These are phyloP conservation scores for Clitoria ternatea DNA, from an alignment of 306 rosid genomes.

Conservation along the genomic window DNA sequence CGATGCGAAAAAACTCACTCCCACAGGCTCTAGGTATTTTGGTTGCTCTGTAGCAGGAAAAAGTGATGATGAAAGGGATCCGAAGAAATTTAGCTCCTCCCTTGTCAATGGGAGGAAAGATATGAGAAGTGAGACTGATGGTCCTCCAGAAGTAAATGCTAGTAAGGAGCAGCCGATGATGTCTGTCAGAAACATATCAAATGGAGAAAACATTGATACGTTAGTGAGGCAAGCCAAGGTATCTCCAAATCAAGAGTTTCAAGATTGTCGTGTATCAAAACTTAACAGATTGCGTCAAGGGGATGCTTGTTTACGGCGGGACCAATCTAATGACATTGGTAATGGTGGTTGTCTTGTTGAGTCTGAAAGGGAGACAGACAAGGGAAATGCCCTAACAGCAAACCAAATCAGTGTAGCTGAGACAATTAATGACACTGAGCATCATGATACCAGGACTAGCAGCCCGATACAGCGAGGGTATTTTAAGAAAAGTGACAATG, in stretches of 20 bases:
- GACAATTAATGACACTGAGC: slow-evolving; percentile 37
- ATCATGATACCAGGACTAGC: slow-evolving; percentile 34
- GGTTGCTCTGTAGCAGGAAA: slow-evolving; percentile 34
- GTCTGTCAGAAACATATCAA: slow-evolving; percentile 33
- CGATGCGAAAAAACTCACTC: slow-evolving; percentile 36
- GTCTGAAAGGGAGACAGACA: slow-evolving; percentile 42
- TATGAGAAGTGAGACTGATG: slow-evolving; percentile 36
- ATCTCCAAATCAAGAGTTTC: slow-evolving; percentile 38
- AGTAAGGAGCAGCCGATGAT: slow-evolving; percentile 25
- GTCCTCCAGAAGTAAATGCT: slow-evolving; percentile 28
- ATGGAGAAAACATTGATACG: slow-evolving; percentile 39
- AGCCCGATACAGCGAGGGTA: slow-evolving; percentile 32
- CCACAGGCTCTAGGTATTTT: slow-evolving; percentile 32
- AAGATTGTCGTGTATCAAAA: slow-evolving; percentile 34
- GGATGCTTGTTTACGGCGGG: slow-evolving; percentile 40
- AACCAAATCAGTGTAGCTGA: slow-evolving; percentile 37
- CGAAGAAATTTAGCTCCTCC: slow-evolving; percentile 27
- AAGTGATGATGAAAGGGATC: slow-evolving; percentile 34
- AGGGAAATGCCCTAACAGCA: slow-evolving; percentile 26
- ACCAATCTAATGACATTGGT: slow-evolving; percentile 33
- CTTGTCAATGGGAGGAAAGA: slow-evolving; percentile 37
- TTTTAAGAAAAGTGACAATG: slow-evolving; percentile 54
- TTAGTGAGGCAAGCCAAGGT: slow-evolving; percentile 28
- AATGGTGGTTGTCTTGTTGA: slow-evolving; percentile 39
- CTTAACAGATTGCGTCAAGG: slow-evolving; percentile 34